Evolutionary conservation across 306 rosid species (phyloP).

Genomic region (Prinsepia uniflora): DNA sequence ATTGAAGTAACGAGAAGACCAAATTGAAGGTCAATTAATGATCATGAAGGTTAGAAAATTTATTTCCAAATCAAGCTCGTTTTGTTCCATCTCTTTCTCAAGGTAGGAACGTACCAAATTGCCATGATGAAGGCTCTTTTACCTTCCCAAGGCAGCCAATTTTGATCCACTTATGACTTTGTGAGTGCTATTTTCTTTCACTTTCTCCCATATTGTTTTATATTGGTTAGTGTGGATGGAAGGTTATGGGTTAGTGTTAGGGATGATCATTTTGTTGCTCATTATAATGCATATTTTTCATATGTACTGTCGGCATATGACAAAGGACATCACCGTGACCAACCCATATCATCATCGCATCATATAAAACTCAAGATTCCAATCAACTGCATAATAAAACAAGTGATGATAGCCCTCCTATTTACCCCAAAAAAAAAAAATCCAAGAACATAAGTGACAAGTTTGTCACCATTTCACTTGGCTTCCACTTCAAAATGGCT

Average conservation of each 20-base stretch:
- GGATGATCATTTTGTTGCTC: neutral
- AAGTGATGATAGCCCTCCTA: neutral
- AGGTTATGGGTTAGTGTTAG: neutral
- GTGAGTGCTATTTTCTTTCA: constrained; percentile 3
- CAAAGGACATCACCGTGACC: neutral
- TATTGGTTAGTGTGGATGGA: neutral
- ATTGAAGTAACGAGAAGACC: neutral
- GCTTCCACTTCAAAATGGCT: too few species aligned
- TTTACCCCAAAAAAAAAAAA: neutral
- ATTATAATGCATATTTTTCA: neutral
- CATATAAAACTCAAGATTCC: constrained; percentile 1
- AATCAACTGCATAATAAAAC: neutral
- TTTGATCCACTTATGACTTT: neutral
- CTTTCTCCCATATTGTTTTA: neutral
- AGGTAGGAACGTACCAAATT: too few species aligned
- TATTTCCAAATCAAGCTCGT: neutral
- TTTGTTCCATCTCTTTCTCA: too few species aligned
- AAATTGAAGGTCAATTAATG: neutral
- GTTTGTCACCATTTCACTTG: too few species aligned
- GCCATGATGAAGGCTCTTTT: neutral
- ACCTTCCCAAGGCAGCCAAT: constrained; percentile 10
- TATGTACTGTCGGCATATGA: neutral
- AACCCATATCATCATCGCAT: neutral
- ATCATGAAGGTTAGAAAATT: neutral
- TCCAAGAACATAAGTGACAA: neutral